Conservation (phyloP, 345 rosid genomes). For the Litchi chinensis region DNA sequence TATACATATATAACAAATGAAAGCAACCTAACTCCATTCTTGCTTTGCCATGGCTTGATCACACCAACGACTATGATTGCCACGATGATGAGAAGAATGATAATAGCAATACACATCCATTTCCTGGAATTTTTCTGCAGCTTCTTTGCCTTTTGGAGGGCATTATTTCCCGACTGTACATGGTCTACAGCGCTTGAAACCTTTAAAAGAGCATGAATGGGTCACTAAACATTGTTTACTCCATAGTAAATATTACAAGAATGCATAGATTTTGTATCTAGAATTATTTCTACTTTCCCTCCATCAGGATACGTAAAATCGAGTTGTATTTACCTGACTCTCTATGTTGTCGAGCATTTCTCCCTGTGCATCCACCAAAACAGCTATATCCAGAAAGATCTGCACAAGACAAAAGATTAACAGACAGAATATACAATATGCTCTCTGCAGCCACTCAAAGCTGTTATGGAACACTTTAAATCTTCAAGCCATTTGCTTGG, state of each 20-base stretch:
- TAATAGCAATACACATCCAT: slow-evolving; percentile 90
- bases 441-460: neutral
- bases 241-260: too few species aligned
- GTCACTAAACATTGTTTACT: neutral
- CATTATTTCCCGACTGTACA: slow-evolving; percentile 77
- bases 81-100: slow-evolving; percentile 78
- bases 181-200: slow-evolving; percentile 93
- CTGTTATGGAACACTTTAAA: neutral
- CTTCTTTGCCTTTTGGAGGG: slow-evolving; percentile 71
- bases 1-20: slow-evolving; percentile 29
- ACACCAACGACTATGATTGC: slow-evolving; percentile 65
- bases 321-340: slow-evolving; percentile 55
- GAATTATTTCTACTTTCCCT: neutral
- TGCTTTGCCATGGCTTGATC: slow-evolving; percentile 79
- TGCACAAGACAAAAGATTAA: slow-evolving; percentile 33
- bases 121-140: slow-evolving; percentile 81
- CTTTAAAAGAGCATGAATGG: slow-evolving; percentile 28
- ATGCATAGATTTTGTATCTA: neutral
- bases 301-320: neutral
- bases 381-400: slow-evolving; percentile 96
- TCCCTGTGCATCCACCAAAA: slow-evolving; percentile 90
- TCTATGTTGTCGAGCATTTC: slow-evolving; percentile 94
- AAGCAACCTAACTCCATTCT: slow-evolving; percentile 55
- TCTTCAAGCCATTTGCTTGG: neutral
- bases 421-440: slow-evolving; percentile 2